Base-by-base conservation (phyloP, 2,329 filamentous ascomycete species). In the Penicillium paneum region DNA sequence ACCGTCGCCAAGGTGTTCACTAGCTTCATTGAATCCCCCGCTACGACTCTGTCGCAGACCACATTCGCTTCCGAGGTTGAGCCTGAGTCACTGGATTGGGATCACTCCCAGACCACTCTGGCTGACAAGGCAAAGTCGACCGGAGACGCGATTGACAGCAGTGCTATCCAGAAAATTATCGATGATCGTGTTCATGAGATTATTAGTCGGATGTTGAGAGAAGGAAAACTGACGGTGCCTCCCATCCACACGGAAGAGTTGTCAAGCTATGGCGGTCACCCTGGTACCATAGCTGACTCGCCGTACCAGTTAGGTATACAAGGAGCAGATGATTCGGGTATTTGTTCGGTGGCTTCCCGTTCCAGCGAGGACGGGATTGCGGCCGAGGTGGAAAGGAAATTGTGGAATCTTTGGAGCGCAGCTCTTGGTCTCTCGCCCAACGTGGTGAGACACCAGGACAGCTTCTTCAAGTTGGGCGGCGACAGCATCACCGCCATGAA, bases 401-500 rank as follows among this genome's bases (percentile, higher is more conserved):
- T 75, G 12, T 67, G 73, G 64, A 63, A 56, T n/a, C 64, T 75
- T 42, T 76, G 72, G 73, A 69, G 72, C 38, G 67, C 66, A 38
- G 70, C 71, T 28, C 59, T 75, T 40, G 69, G 68, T 21, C 57
- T 74, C 8, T 63, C 71, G 6, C 60, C 68, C 7, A 65, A 70
- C 21, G 62, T 59, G 15, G 67, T 75, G 31, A 66, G 67, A 34
- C 64, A 65, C 31, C 68, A 73, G 26, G 71, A 73, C 41, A 77
- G 70, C 56, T 78, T 78, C 65, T 75, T 76, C 62, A 70, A 72
- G 32, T 49, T 75, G 17, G 73, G 73, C 10, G 73, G 73, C 28
- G 73, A 76, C 50, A 74, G 72, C 56, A 74, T 76, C 47, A 70
- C 67, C 21, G 73, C 73, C 6, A 75, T 76, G 73, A 74, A 69